Base-by-base conservation (phyloP, 2,329 filamentous ascomycete genomes). In the Ceratocystis lukuohia region DNA sequence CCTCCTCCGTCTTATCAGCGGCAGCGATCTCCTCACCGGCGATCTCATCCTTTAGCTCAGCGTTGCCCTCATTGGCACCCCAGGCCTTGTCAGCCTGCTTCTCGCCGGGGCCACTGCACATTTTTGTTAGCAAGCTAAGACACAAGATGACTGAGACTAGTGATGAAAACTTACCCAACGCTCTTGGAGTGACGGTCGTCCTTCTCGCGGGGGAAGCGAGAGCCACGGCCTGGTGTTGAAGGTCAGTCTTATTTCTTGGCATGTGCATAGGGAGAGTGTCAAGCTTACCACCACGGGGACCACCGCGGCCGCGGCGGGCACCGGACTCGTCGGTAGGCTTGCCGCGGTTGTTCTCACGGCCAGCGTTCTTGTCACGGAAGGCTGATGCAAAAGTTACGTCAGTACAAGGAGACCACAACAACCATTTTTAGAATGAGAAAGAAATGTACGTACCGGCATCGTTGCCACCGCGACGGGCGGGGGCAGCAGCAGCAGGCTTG, bases 81-180 rank as follows among this genome's bases (percentile, higher is more conserved):
- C 93, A 97, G 72, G 89, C 88, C 77, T 93, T 89, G 74, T 86
- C 88, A 75, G 88, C 86, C 79, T 93, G 88, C 85, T 95, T 95
- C 73, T 91, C 88, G 74, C 88, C 67, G 30, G 67, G 64, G 70
- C 89, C 88, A 74, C 88, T 90, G 66, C 45, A 45, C 28, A 12
- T 56, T 28, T 37, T 71, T 53, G 57, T 72, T 71, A 70, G 72
- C 69, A 68, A 2, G 66, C 73, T 1, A 53, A n/a, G 41, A 59
- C 15, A 50, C 37, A 59, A 64, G 50, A 33, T 25, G n/a, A 2
- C 5, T 10, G n/a, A 46, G 17, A 64, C 10, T 61, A 41, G 46
- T 17, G 37, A 22, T 22, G 65, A 8, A 63, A 65, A 72, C 79
- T 73, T 80, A 84, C 82, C 75, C 75, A 67, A 73, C 72, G 69